These are phyloP conservation scores for Chalaropsis thielavioides DNA, from an alignment of 2,329 filamentous ascomycete genomes.

Conservation along the genomic window DNA sequence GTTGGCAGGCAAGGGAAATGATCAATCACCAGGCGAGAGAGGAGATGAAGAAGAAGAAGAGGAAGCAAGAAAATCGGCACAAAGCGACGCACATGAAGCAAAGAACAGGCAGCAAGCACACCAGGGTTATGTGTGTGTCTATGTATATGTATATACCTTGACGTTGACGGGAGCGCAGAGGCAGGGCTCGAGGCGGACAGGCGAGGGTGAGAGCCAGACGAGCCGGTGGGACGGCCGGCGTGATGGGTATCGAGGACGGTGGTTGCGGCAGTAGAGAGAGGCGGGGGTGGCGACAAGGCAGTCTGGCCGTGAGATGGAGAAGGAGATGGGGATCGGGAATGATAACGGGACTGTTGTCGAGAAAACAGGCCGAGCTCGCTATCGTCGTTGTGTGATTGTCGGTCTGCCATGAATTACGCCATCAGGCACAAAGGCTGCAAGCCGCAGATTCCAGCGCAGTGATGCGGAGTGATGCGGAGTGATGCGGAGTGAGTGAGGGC, in stretches of 20 bases:
- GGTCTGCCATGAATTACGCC: constrained; percentile 57
- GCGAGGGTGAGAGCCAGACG: not conserved
- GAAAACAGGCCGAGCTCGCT: constrained; percentile 15
- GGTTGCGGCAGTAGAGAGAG: not conserved
- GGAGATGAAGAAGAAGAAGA: not conserved
- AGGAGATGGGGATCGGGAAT: no score
- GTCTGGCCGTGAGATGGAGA: not conserved
- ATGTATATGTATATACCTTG: not conserved
- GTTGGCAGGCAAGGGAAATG: not conserved
- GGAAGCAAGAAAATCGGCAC: no score
- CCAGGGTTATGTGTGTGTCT: not conserved
- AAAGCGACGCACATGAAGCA: not conserved
- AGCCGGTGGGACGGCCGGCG: not conserved
- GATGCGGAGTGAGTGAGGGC: no score
- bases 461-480: not conserved
- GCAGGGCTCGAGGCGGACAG: not conserved
- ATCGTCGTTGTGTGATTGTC: constrained; percentile 30
- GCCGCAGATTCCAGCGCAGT: constrained; percentile 11
- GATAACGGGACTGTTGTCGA: not conserved
- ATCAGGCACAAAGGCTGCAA: constrained; percentile 36
- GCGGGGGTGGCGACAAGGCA: not conserved
- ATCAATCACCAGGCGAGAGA: not conserved
- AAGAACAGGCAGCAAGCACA: not conserved
- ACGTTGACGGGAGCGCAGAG: not conserved
- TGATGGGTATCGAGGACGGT: not conserved